These are phyloP conservation scores for Aureobasidium musti DNA, from an alignment of 2,329 filamentous ascomycete species.

Conservation along the genomic window DNA sequence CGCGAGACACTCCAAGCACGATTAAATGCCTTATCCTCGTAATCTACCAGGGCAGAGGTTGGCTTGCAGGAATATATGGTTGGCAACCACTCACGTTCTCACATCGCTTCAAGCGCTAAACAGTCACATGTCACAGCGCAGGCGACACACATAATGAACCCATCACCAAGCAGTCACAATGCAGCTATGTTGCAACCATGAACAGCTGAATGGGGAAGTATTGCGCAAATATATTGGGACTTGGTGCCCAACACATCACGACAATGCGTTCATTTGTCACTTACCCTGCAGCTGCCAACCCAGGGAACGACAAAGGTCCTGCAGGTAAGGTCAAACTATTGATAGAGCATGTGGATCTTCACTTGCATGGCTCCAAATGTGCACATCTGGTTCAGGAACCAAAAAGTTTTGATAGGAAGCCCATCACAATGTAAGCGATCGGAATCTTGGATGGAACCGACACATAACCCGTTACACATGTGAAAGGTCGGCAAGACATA, in stretches of 20 bases:
- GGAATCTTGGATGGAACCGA: background rate
- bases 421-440: background rate
- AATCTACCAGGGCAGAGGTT: background rate
- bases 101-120: background rate
- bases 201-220: background rate
- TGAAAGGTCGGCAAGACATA: conserved; percentile 19
- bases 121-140: conserved; percentile 1
- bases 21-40: no score
- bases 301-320: conserved; percentile 3
- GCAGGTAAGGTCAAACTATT: conserved; percentile 12
- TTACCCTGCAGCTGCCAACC: conserved; percentile 24
- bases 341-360: conserved; percentile 6
- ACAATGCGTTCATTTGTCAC: conserved; percentile 5
- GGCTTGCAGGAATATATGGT: background rate
- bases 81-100: background rate
- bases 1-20: no score
- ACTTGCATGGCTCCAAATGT: conserved; percentile 6
- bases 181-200: background rate
- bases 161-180: background rate
- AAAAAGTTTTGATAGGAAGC: background rate
- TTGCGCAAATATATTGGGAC: conserved; percentile 2
- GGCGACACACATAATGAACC: background rate
- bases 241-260: conserved; percentile 7
- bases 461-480: conserved; percentile 3
- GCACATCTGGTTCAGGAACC: conserved; percentile 5